Percentiles rank a stretch among this genome's conserved stretches.
These are phyloP conservation scores for Quercus tomentella DNA, from an alignment of 331 rosid genomes.

Conservation along the genomic window DNA sequence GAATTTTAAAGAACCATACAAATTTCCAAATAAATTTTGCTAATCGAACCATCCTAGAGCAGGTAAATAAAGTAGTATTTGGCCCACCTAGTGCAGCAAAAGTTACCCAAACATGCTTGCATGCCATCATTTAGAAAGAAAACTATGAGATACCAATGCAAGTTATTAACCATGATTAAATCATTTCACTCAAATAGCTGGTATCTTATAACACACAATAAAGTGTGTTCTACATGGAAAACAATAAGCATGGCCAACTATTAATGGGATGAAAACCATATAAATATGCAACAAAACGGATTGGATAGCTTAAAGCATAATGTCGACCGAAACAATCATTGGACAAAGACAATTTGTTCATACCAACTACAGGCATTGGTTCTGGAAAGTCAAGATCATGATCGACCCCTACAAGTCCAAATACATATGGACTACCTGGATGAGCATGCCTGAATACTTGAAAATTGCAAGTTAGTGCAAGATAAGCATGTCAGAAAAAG, in stretches of 20 bases:
- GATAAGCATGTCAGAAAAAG: conserved; percentile 13
- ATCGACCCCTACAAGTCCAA: conserved; percentile 87
- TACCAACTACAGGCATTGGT: conserved; percentile 96
- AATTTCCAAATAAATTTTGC: neutral
- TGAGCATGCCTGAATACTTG: conserved; percentile 79
- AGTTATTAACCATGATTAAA: neutral
- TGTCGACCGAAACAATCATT: neutral
- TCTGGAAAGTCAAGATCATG: conserved; percentile 97
- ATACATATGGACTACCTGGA: conserved; percentile 97
- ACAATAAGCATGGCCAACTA: neutral
- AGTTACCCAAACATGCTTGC: neutral
- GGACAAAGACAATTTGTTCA: neutral
- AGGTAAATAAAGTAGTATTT: neutral
- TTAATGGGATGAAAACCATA: neutral
- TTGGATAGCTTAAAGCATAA: neutral
- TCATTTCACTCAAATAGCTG: neutral
- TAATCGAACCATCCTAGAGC: neutral
- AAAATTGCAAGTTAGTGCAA: conserved; percentile 13
- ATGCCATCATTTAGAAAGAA: neutral
- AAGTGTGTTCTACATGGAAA: neutral
- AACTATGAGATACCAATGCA: neutral
- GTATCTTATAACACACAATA: neutral
- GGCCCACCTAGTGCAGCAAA: neutral
- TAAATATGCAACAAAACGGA: neutral
- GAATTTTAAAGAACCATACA: neutral